These are phyloP conservation scores for Malus sylvestris DNA, from an alignment of 306 rosid genomes.

Conservation along the genomic window DNA sequence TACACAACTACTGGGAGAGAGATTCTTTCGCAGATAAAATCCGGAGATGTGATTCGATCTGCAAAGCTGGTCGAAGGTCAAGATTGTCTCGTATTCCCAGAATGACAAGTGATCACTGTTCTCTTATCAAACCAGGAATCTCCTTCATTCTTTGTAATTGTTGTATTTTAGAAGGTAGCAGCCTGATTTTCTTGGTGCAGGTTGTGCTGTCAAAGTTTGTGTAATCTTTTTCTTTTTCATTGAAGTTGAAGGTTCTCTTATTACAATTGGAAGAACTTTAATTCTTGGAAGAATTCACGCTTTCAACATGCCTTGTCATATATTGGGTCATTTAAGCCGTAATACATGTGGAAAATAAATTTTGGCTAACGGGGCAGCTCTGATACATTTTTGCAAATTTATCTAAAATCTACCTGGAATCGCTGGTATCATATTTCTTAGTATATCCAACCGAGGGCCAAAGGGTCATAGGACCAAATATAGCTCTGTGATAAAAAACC, in stretches of 20 bases:
- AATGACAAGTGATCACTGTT: slow-evolving; percentile 35
- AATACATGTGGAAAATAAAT: too few relatives aligned
- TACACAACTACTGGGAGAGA: slow-evolving; percentile 83
- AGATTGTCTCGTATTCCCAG: slow-evolving; percentile 69
- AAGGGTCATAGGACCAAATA: too few relatives aligned
- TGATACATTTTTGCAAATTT: too few relatives aligned
- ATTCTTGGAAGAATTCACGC: too few relatives aligned
- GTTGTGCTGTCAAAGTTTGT: slow-evolving; percentile 31
- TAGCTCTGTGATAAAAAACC: too few relatives aligned
- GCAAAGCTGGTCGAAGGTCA: slow-evolving; percentile 77
- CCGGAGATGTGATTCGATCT: slow-evolving; percentile 67
- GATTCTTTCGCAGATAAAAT: slow-evolving; percentile 68
- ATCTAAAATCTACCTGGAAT: neutral
- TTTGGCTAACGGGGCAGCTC: too few relatives aligned
- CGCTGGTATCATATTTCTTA: neutral
- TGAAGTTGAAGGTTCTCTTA: neutral
- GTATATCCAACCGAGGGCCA: neutral
- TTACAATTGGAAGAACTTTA: neutral
- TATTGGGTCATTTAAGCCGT: too few relatives aligned
- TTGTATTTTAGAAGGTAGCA: neutral
- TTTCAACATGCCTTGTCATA: too few relatives aligned
- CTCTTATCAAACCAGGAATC: slow-evolving; percentile 4
- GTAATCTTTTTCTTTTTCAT: neutral
- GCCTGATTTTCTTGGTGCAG: slow-evolving; percentile 35
- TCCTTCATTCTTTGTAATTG: slow-evolving; percentile 35